Evolutionary conservation across 805 yeast genomes (phyloP).

Genomic region (Yarrowia sp.): DNA sequence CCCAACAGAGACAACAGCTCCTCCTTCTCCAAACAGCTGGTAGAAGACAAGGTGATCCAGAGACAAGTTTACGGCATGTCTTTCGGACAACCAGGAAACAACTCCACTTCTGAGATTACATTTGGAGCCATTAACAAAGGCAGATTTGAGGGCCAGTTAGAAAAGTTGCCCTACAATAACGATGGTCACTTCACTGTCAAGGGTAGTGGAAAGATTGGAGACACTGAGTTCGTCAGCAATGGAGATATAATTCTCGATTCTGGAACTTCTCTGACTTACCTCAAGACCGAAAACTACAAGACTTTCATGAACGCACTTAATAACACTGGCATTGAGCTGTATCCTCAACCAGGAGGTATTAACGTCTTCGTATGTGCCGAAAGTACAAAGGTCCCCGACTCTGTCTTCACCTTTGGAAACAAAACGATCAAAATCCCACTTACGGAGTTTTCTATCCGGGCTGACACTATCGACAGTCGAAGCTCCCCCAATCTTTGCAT

Average conservation of each 20-base stretch:
- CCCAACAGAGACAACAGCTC: not conserved
- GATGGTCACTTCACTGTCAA: not conserved
- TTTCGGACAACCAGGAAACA: not conserved
- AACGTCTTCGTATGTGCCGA: not conserved
- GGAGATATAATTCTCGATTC: not conserved
- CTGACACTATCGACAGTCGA: not conserved
- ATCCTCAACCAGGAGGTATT: not conserved
- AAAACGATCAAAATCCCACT: not conserved
- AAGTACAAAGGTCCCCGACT: not conserved
- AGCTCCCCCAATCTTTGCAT: not conserved
- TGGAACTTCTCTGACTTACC: slow-evolving; percentile 12
- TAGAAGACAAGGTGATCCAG: not conserved
- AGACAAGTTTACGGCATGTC: slow-evolving; percentile 9
- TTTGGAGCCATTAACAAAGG: slow-evolving; percentile 5
- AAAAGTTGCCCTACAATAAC: not conserved
- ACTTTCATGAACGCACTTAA: not conserved
- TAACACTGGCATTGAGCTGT: not conserved
- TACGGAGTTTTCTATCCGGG: not conserved
- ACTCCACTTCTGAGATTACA: slow-evolving; percentile 25
- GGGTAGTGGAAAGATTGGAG: not conserved
- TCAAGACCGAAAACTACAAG: not conserved
- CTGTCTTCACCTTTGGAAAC: not conserved
- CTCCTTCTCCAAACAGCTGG: not conserved
- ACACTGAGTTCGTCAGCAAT: not conserved
- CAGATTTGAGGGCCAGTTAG: not conserved